Conservation (phyloP, 2,329 filamentous ascomycete genomes). For the Botrytis deweyae region DNA sequence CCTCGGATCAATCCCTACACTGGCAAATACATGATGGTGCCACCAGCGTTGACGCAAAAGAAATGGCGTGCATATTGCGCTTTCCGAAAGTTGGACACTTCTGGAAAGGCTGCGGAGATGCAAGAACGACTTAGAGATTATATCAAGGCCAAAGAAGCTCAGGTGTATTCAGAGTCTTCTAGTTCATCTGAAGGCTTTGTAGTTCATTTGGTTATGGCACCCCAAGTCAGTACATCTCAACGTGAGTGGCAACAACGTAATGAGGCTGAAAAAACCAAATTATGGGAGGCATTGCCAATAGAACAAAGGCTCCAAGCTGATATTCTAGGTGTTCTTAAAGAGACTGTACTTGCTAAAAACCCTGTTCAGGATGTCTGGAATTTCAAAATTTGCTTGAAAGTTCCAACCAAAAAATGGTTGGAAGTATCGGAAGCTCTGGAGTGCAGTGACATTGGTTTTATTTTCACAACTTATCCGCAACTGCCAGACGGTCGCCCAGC, state of each 20-base stretch:
- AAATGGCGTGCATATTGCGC: slow-evolving; percentile 10
- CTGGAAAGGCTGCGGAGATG: not conserved
- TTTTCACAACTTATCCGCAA: not conserved
- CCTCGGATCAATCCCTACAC: not conserved
- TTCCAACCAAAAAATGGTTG: not conserved
- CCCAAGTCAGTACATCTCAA: too few relatives aligned
- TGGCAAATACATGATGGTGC: not conserved
- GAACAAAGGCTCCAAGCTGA: not conserved
- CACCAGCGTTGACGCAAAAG: not conserved
- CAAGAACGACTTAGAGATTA: not conserved
- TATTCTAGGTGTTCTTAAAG: not conserved
- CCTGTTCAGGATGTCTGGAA: not conserved
- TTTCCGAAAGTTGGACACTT: not conserved
- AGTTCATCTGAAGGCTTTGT: too few relatives aligned
- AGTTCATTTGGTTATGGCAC: too few relatives aligned
- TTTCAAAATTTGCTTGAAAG: not conserved
- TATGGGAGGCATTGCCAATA: not conserved
- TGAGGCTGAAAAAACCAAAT: not conserved
- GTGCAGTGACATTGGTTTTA: not conserved
- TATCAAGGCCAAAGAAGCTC: not conserved
- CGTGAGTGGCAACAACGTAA: not conserved
- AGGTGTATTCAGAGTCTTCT: too few relatives aligned
- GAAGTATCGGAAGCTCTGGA: too few relatives aligned
- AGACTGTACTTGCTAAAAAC: not conserved
- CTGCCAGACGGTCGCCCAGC: too few relatives aligned